Evolutionary conservation across 2,329 filamentous ascomycete species (phyloP).

Genomic region (Macroventuria anomochaeta): DNA sequence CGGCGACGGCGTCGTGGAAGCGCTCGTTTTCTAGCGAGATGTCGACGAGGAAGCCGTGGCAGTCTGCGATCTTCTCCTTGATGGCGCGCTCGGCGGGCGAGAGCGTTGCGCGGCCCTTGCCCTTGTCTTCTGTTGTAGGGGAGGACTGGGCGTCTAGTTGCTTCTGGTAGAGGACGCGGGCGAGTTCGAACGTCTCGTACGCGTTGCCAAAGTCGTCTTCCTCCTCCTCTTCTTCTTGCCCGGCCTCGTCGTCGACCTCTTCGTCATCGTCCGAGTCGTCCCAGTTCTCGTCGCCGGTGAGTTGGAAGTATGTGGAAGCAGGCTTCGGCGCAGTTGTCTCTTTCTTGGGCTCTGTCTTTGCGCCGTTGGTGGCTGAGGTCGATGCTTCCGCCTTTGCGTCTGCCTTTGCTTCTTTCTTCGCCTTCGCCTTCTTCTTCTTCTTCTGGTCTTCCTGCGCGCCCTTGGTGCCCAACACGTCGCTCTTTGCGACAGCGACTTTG

Average conservation of each 20-base stretch:
- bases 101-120: slow-evolving; percentile 55
- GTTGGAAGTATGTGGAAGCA: slow-evolving; percentile 71
- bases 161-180: slow-evolving; percentile 64
- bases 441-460: slow-evolving; percentile 66
- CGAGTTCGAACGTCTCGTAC: slow-evolving; percentile 68
- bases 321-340: slow-evolving; percentile 68
- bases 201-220: slow-evolving; percentile 69
- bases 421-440: slow-evolving; percentile 61
- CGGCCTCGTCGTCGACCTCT: slow-evolving; percentile 68
- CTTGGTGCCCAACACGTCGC: slow-evolving; percentile 88
- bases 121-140: slow-evolving; percentile 48
- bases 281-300: slow-evolving; percentile 93
- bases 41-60: slow-evolving; percentile 90
- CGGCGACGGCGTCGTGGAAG: slow-evolving; percentile 85
- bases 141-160: slow-evolving; percentile 57
- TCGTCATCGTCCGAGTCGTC: slow-evolving; percentile 65
- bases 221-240: slow-evolving; percentile 57
- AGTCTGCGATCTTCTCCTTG: slow-evolving; percentile 89
- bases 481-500: slow-evolving; percentile 91
- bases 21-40: slow-evolving; percentile 97
- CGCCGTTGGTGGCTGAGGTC: slow-evolving; percentile 35
- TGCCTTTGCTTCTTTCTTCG: slow-evolving; percentile 59
- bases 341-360: slow-evolving; percentile 53
- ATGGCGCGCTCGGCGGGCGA: slow-evolving; percentile 41
- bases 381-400: slow-evolving; percentile 48